A percentile compares a stretch with the other conserved stretches of the same genome.
phyloP scores from a whole-genome alignment of 176 grass and related monocot genomes.

The Pharus latifolius region DNA sequence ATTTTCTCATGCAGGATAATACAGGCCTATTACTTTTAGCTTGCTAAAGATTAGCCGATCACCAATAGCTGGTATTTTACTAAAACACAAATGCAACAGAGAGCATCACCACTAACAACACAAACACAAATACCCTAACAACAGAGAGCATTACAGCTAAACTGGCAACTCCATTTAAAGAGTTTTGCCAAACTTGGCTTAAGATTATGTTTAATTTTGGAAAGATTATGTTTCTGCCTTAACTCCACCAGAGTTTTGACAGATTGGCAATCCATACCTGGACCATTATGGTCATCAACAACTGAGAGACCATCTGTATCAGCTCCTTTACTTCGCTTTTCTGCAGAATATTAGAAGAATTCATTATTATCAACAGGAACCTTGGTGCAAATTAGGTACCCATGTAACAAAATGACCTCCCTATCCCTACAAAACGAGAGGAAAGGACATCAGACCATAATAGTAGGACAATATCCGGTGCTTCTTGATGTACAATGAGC shows the following conservation, averaged over 20 bases:
- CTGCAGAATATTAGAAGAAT: conserved; percentile 20
- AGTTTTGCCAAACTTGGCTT: not conserved
- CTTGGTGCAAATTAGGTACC: not conserved
- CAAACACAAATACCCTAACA: not conserved
- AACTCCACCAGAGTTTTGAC: not conserved
- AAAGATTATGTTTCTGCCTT: too few species aligned
- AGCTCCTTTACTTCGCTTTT: conserved; percentile 42
- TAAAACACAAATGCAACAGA: not conserved
- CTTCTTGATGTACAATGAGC: conserved; percentile 59
- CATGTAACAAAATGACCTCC: not conserved
- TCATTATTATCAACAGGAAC: not conserved
- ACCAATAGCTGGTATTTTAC: not conserved
- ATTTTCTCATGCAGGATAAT: too few species aligned
- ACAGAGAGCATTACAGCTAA: not conserved
- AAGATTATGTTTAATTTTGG: not conserved
- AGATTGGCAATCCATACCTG: conserved; percentile 25
- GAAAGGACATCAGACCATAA: conserved; percentile 43
- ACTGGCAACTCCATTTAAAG: not conserved
- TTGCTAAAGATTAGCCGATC: not conserved
- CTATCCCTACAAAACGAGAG: conserved; percentile 13
- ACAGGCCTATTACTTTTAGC: not conserved
- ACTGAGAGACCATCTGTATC: conserved; percentile 53
- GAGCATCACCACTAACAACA: not conserved
- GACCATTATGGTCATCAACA: conserved; percentile 45
- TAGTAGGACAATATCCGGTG: conserved; percentile 69